Evolutionary conservation across 768 basidiomycete species (phyloP).

Genomic region (Tricholomella constricta): DNA sequence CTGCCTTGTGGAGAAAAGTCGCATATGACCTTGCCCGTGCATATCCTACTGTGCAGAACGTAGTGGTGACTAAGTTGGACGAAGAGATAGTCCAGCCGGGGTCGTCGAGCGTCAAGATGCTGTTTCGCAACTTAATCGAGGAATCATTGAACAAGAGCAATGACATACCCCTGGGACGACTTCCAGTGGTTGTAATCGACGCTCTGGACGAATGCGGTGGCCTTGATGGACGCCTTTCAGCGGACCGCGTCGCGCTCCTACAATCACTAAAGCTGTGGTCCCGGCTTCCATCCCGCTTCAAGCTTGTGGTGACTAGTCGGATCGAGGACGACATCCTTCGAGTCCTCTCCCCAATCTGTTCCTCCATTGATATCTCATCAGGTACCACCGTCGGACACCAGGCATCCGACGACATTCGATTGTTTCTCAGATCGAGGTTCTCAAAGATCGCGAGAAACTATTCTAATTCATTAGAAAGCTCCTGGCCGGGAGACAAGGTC

Average conservation of each 20-base stretch:
- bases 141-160: slow-evolving; percentile 16
- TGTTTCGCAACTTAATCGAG: slow-evolving; percentile 21
- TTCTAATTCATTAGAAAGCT: slow-evolving; percentile 6
- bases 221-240: slow-evolving; percentile 18
- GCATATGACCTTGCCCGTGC: slow-evolving; percentile 22
- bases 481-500: slow-evolving; percentile 20
- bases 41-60: slow-evolving; percentile 13
- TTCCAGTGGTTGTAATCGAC: slow-evolving; percentile 28
- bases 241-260: slow-evolving; percentile 20
- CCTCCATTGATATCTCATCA: slow-evolving; percentile 18
- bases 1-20: slow-evolving; percentile 19
- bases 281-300: slow-evolving; percentile 18
- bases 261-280: slow-evolving; percentile 23
- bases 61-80: slow-evolving; percentile 13
- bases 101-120: slow-evolving; percentile 11
- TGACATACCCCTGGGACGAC: slow-evolving; percentile 2
- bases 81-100: slow-evolving; percentile 17
- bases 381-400: slow-evolving; percentile 13
- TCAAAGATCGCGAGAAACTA: slow-evolving; percentile 16
- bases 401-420: slow-evolving; percentile 24
- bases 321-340: slow-evolving; percentile 15
- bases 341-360: slow-evolving; percentile 12
- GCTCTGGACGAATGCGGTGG: slow-evolving; percentile 33
- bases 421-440: slow-evolving; percentile 20
- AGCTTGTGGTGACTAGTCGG: slow-evolving; percentile 29